A percentile compares a stretch with the other conserved stretches of the same genome.
Evolutionary conservation across 257 asterid genomes (phyloP).

Genomic region (Solanum tacnaense): DNA sequence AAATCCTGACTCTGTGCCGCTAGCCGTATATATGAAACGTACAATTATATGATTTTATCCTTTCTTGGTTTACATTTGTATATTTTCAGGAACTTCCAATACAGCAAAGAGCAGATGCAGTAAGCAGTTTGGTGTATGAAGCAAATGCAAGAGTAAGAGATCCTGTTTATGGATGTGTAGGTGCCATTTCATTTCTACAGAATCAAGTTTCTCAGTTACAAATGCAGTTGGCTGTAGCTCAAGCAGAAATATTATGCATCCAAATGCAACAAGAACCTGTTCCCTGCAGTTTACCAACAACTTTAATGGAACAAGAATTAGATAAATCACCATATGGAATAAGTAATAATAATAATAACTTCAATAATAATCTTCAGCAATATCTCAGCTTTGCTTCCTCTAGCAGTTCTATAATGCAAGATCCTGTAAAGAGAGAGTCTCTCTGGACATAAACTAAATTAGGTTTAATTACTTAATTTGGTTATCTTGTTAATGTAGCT

Average conservation of each 20-base stretch:
- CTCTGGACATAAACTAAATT: constrained; percentile 43
- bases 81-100: constrained; percentile 55
- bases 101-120: constrained; percentile 74
- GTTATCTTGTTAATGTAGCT: background rate
- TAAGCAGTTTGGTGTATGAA: constrained; percentile 78
- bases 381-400: constrained; percentile 54
- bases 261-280: constrained; percentile 57
- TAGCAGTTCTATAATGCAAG: constrained; percentile 46
- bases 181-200: constrained; percentile 74
- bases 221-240: constrained; percentile 78
- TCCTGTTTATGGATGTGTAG: constrained; percentile 86
- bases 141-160: constrained; percentile 85
- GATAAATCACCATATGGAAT: constrained; percentile 36
- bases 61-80: background rate
- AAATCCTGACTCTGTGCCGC: background rate
- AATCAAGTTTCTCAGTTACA: constrained; percentile 77
- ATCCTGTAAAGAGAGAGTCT: constrained; percentile 87
- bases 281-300: constrained; percentile 6
- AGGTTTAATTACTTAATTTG: background rate
- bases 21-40: background rate
- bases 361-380: constrained; percentile 52
- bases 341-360: constrained; percentile 16
- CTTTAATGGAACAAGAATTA: constrained; percentile 19
- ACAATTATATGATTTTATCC: background rate
- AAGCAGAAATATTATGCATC: constrained; percentile 76